These are phyloP conservation scores for Grigorovia jiainica DNA, from an alignment of 805 yeast genomes.

Conservation along the genomic window DNA sequence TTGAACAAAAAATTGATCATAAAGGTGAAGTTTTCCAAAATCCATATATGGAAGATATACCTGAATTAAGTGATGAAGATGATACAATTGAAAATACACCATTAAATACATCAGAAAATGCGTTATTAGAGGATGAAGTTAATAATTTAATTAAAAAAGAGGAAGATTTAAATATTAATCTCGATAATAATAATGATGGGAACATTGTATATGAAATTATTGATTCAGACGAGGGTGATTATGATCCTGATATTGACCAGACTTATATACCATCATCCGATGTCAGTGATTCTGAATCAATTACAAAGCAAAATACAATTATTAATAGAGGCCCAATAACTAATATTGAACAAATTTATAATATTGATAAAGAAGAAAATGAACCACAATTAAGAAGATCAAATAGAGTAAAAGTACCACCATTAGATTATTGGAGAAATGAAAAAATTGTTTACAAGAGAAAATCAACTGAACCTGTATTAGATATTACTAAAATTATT, in stretches of 20 bases:
- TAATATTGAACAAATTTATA: neutral
- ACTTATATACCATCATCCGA: constrained; percentile 6
- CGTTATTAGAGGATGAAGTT: constrained; percentile 22
- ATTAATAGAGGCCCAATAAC: no score
- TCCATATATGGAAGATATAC: constrained; percentile 34
- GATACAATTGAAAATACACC: constrained; percentile 20
- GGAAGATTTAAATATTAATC: neutral
- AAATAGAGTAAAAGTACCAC: constrained; percentile 53
- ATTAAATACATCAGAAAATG: constrained; percentile 27
- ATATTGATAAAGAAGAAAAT: neutral
- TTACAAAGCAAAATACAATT: no score
- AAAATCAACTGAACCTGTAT: constrained; percentile 33
- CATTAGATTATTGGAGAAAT: constrained; percentile 79
- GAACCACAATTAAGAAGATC: constrained; percentile 41
- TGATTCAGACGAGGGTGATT: neutral
- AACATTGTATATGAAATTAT: constrained; percentile 3
- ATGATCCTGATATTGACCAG: constrained; percentile 1
- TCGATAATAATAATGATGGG: constrained; percentile 9
- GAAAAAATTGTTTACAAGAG: constrained; percentile 59
- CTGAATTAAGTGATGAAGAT: constrained; percentile 67
- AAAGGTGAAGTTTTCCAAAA: no score
- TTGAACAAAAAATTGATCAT: no score
- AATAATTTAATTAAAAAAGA: neutral
- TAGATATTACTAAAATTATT: constrained; percentile 49
- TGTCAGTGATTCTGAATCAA: no score